Evolutionary conservation across 352 stramenopile species (phyloP), one percentile per base, ranked within the genome.

Genomic region (Aphanomyces stellatus): DNA sequence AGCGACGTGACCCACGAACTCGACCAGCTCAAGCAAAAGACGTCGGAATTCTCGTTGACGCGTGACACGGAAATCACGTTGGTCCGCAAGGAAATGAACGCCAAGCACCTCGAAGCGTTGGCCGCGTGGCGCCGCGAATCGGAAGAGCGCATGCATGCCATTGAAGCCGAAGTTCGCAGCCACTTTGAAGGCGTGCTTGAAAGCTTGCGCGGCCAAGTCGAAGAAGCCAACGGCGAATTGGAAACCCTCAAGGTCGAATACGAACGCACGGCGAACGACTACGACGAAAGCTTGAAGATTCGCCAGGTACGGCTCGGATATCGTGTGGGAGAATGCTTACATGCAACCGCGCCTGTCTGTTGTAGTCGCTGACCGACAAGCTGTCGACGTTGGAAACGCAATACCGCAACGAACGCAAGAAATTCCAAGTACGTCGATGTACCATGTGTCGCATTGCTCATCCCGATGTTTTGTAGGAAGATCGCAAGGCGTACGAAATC

Each of bases 91-190:
- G 85, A 93, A 62, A 90, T 88, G 82, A 82, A 82, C 64, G 69
- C 70, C 17, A 93, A 93, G 65, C 79, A 89, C 70, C 70, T 87
- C 65, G 82, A 91, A 65, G 71, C 81, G 7, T 77, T 89, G 35
- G 78, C 81, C 2, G 77, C 86, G 65, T 89, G 78, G 80, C 90
- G 89, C 61, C 89, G 88, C 48, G 85, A 93, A 59, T 74, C 81
- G 1, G 85, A 93, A 51, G 85, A 91, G 19, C 82, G 82, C 34
- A 66, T 89, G n/a, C 57, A 76, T 6, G 76, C 67, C 34, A 80
- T 93, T 48, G 82, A 93, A 70, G 83, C 76, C 61, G 85, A 93
- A 69, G 78, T 89, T 35, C 85, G 82, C 31, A 79, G 71, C 62
- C 84, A 91, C 71, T 91, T 85, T 75, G 79, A 84, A 56, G 80